A percentile compares a stretch with the other conserved stretches of the same genome.
Conservation (phyloP, 139 green algal species). For the Diplosphaera chodatii region DNA sequence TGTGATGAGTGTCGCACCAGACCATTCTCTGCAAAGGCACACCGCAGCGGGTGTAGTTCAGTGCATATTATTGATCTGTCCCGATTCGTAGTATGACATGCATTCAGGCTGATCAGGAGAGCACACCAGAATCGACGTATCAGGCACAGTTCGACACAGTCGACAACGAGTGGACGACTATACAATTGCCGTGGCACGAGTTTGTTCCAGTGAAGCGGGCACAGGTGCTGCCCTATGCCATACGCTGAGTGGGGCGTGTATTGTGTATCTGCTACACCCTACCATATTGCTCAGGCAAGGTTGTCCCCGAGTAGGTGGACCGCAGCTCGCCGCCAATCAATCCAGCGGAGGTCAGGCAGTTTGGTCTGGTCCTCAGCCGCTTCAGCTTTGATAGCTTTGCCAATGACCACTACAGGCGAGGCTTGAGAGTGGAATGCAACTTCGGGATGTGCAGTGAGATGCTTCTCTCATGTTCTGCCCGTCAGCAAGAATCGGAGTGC, state of each 20-base stretch:
- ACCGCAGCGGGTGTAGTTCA: too few relatives aligned
- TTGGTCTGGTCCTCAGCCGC: slow-evolving; percentile 56
- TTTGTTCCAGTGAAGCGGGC: slow-evolving; percentile 78
- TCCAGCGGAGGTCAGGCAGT: slow-evolving; percentile 47
- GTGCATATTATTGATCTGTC: background rate
- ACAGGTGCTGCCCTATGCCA: background rate
- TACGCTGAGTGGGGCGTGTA: too few relatives aligned
- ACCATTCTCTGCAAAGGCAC: too few relatives aligned
- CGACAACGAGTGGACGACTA: slow-evolving; percentile 41
- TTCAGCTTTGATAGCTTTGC: slow-evolving; percentile 73
- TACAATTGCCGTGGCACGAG: slow-evolving; percentile 73
- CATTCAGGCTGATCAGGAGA: slow-evolving; percentile 45
- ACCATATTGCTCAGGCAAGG: too few relatives aligned
- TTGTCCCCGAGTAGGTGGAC: slow-evolving; percentile 20
- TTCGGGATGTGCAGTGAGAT: too few relatives aligned
- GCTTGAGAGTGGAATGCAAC: too few relatives aligned
- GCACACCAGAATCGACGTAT: slow-evolving; percentile 71
- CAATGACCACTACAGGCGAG: slow-evolving; percentile 54
- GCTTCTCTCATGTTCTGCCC: too few relatives aligned
- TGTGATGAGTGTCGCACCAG: too few relatives aligned
- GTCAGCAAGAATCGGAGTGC: too few relatives aligned
- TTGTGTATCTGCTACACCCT: too few relatives aligned
- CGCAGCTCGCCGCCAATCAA: slow-evolving; percentile 49
- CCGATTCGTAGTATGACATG: background rate
- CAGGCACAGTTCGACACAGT: slow-evolving; percentile 76